Evolutionary conservation across 83 land plant genomes (phyloP).

Genomic region (Thuja plicata): DNA sequence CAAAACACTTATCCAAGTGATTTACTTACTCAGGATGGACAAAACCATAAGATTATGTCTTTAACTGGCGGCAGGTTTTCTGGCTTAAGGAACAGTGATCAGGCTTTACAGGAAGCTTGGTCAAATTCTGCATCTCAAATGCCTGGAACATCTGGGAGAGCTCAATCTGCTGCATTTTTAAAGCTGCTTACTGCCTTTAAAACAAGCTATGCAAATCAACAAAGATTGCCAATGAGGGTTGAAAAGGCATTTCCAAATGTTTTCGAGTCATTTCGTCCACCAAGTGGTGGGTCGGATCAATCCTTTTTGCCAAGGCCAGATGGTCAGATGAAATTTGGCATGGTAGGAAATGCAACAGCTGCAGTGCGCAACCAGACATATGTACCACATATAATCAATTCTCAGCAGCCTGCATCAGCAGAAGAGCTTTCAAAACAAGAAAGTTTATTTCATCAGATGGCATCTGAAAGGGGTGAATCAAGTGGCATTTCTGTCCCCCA

Average conservation of each 20-base stretch:
- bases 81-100: not conserved
- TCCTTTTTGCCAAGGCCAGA: conserved; percentile 6
- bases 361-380: not conserved
- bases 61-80: not conserved
- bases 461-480: conserved; percentile 12
- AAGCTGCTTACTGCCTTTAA: conserved; percentile 9
- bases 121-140: not conserved
- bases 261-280: conserved; percentile 11
- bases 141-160: not conserved
- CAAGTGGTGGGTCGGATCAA: not conserved
- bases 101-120: not conserved
- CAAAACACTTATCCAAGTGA: conserved; percentile 4
- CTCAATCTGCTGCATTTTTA: conserved; percentile 9
- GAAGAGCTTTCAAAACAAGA: conserved; percentile 13
- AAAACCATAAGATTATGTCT: conserved; percentile 6
- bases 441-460: conserved; percentile 7
- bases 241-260: not conserved
- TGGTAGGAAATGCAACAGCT: not conserved
- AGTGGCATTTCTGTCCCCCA: not conserved
- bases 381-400: conserved; percentile 2
- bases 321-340: conserved; percentile 5
- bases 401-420: conserved; percentile 10
- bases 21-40: conserved; percentile 12
- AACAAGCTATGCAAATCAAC: conserved; percentile 1
- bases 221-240: not conserved